Evolutionary conservation across 179 eudicot species (phyloP), one percentile per base, ranked within the genome.

Genomic region (Actinidia chinensis): DNA sequence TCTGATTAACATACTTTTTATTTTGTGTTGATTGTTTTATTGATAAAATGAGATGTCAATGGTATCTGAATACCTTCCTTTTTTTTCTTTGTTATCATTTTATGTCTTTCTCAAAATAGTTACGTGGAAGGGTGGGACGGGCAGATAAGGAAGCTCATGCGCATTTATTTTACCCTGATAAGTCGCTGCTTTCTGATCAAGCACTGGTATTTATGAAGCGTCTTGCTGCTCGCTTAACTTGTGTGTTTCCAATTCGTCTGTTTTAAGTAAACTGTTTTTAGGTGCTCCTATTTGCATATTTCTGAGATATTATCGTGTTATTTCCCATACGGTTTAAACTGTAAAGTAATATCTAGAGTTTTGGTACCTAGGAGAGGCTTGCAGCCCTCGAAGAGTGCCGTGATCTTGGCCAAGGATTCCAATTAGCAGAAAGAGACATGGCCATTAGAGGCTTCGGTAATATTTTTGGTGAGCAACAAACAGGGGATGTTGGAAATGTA

Each of bases 121-220:
- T 95, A 87, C 94, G 97, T 81, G 98, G 98, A 91, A 90, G 98
- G 74, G 98, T 95, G 71, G 98, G 98, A 50, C 86, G 98, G 79
- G 87, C 98, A 50, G 97, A 93, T 84, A 95, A 95, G 86, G 98
- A 95, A 88, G 97, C 98, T 75, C 96, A 91, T 81, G 98, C 98
- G 15, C 84, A 87, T 82, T 72, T 95, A 65, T 88, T 90, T 79
- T 95, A 91, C 87, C 95, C 97, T 72, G 94, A 93, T 78, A 95
- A 89, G 86, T 89, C 94, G 64, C 76, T 90, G 84, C 97, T 95
- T 56, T 85, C 97, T 76, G 94, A 93, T 77, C 90, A 88, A 81
- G 97, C 98, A 68, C 86, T 87, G 89, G 98, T 95, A 80, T 66
- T 86, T 77, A 58, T 75, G 25, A 63, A 56, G 20, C 59, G 51